A percentile compares a stretch with the other conserved stretches of the same genome.
Evolutionary conservation across 1,139 yeast genomes (phyloP).

Genomic region (Kodamaea sp.): DNA sequence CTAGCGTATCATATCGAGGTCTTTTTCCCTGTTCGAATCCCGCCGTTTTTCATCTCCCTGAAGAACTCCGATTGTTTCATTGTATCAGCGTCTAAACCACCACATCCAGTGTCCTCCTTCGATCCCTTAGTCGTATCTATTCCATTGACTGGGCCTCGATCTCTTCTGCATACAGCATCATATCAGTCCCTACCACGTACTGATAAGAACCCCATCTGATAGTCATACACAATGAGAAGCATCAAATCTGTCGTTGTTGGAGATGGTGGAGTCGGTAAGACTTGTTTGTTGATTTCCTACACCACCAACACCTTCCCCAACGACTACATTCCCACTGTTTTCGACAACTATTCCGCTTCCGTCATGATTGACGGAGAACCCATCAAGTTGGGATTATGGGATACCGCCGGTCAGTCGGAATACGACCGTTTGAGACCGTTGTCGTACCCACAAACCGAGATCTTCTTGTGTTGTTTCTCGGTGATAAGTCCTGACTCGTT

Average conservation of each 20-base stretch:
- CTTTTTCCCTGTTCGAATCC: no score
- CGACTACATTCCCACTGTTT: conserved; percentile 84
- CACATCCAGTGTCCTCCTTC: no score
- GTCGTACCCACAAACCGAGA: conserved; percentile 91
- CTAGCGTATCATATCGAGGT: no score
- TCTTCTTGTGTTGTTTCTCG: conserved; percentile 84
- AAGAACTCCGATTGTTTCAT: no score
- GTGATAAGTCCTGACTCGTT: conserved; percentile 81
- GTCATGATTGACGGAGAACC: conserved; percentile 83
- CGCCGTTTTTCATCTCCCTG: no score
- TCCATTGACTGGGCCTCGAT: no score
- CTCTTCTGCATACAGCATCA: no score
- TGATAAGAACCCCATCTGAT: no score
- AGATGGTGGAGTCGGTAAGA: conserved; percentile 96
- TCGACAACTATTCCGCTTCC: conserved; percentile 57
- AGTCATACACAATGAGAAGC: conserved; percentile 66
- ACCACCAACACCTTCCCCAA: conserved; percentile 87
- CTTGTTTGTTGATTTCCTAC: conserved; percentile 86
- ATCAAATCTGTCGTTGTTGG: conserved; percentile 96
- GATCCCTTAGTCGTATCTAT: no score
- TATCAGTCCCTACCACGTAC: no score
- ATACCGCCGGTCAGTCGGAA: conserved; percentile 97
- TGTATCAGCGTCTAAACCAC: no score
- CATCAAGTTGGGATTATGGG: conserved; percentile 87
- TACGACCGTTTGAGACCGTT: conserved; percentile 89